Conservation (phyloP, 2,329 filamentous ascomycete genomes). For the Cercospora sp. region DNA sequence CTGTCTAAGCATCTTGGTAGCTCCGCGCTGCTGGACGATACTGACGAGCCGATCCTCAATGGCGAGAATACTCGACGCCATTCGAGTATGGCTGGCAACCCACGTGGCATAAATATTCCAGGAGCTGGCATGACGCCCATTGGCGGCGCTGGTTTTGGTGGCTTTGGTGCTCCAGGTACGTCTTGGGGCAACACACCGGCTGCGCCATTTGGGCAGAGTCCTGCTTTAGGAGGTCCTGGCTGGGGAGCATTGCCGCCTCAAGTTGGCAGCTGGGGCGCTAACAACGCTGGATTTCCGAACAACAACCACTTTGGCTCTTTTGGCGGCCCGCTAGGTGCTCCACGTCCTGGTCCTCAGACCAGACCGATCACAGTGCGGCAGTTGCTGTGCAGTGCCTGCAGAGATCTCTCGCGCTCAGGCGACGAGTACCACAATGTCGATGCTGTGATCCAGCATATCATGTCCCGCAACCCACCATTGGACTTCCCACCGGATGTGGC, state of each 20-base stretch:
- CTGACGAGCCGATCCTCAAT: slow-evolving; percentile 64
- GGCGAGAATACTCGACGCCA: slow-evolving; percentile 41
- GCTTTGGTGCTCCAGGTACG: slow-evolving; percentile 37
- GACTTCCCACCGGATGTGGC: slow-evolving; percentile 59
- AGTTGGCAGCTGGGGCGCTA: slow-evolving; percentile 36
- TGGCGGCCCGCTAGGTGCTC: slow-evolving; percentile 46
- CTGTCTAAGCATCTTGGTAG: slow-evolving; percentile 73
- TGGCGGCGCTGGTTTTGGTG: slow-evolving; percentile 28
- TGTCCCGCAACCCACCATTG: slow-evolving; percentile 57
- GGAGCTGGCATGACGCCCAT: slow-evolving; percentile 37
- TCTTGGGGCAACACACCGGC: slow-evolving; percentile 49
- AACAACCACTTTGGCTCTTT: slow-evolving; percentile 41
- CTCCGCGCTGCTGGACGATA: slow-evolving; percentile 75
- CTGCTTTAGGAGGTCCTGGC: slow-evolving; percentile 39
- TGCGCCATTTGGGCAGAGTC: slow-evolving; percentile 42
- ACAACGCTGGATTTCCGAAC: slow-evolving; percentile 52
- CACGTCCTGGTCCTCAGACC: slow-evolving; percentile 30
- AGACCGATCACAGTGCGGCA: slow-evolving; percentile 69
- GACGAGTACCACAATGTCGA: slow-evolving; percentile 71
- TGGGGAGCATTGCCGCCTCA: slow-evolving; percentile 44
- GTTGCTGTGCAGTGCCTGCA: slow-evolving; percentile 77
- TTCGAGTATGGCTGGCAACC: slow-evolving; percentile 40
- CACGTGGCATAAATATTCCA: slow-evolving; percentile 32
- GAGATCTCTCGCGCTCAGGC: slow-evolving; percentile 52
- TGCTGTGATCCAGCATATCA: slow-evolving; percentile 63